Evolutionary conservation across 2,329 filamentous ascomycete genomes (phyloP).

Genomic region (Colletotrichum sp.): DNA sequence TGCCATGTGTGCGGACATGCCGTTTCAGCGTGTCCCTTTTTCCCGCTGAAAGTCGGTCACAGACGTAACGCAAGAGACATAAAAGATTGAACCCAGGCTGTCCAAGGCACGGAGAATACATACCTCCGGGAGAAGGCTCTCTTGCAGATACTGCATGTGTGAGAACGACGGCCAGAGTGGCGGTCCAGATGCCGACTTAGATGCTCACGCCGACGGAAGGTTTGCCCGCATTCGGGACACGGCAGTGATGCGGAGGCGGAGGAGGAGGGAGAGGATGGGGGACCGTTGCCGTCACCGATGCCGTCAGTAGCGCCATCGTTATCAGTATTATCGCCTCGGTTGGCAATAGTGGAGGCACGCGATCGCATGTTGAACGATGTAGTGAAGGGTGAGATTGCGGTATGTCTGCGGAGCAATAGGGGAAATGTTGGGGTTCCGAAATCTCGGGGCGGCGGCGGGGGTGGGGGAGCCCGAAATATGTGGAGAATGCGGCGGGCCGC

Average conservation of each 20-base stretch:
- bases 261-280: background rate
- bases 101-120: background rate
- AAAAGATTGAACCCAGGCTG: background rate
- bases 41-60: background rate
- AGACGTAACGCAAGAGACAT: background rate
- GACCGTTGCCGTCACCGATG: background rate
- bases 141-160: background rate
- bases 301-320: background rate
- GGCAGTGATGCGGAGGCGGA: background rate
- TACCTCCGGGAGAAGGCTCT: background rate
- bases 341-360: background rate
- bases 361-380: background rate
- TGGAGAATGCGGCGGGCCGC: background rate
- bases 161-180: background rate
- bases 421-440: background rate
- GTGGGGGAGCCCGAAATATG: background rate
- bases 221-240: background rate
- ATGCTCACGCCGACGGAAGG: background rate
- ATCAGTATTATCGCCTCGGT: background rate
- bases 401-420: background rate
- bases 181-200: background rate
- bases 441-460: background rate
- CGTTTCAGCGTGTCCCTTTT: background rate
- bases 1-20: background rate
- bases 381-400: background rate